Percentiles rank a stretch among this genome's conserved stretches.
phyloP scores from a whole-genome alignment of 139 green algal genomes.

The Chlorella sorokiniana region DNA sequence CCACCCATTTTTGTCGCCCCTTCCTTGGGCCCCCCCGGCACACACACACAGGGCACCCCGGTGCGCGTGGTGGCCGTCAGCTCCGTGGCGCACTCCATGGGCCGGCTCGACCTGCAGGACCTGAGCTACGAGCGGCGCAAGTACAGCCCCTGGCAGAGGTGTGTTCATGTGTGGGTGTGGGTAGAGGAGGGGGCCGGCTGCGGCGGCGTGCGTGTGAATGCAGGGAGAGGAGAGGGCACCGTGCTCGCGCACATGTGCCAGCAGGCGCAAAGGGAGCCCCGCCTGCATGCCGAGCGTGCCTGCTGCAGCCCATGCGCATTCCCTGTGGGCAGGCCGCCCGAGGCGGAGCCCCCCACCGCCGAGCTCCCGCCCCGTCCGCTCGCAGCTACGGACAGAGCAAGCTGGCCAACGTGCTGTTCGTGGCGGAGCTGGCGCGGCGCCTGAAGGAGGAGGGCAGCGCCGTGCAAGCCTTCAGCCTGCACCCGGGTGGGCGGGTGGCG shows the following conservation, averaged over 20 bases:
- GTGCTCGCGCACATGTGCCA: too few relatives aligned
- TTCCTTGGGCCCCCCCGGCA: not conserved
- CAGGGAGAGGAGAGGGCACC: too few relatives aligned
- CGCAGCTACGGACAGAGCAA: conserved; percentile 78
- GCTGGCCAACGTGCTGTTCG: conserved; percentile 87
- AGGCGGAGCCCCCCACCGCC: not conserved
- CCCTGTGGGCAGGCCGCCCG: too few relatives aligned
- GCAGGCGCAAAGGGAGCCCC: too few relatives aligned
- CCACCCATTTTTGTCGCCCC: conserved; percentile 11
- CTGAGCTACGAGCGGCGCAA: conserved; percentile 47
- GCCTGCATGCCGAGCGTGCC: too few relatives aligned
- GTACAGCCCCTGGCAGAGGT: conserved; percentile 40
- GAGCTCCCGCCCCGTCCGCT: not conserved
- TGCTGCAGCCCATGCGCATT: too few relatives aligned
- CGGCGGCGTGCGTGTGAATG: too few relatives aligned
- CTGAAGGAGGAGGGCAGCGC: conserved; percentile 40
- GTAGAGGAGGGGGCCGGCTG: too few relatives aligned
- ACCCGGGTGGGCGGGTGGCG: conserved; percentile 60
- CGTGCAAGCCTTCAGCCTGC: conserved; percentile 73
- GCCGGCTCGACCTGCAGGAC: conserved; percentile 77
- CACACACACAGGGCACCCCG: not conserved
- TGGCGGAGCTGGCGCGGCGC: conserved; percentile 73
- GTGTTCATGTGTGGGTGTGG: not conserved
- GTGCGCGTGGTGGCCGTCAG: conserved; percentile 78
- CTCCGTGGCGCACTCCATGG: conserved; percentile 72